Conservation (phyloP, 768 basidiomycete species). For the Serendipita vermifera region DNA sequence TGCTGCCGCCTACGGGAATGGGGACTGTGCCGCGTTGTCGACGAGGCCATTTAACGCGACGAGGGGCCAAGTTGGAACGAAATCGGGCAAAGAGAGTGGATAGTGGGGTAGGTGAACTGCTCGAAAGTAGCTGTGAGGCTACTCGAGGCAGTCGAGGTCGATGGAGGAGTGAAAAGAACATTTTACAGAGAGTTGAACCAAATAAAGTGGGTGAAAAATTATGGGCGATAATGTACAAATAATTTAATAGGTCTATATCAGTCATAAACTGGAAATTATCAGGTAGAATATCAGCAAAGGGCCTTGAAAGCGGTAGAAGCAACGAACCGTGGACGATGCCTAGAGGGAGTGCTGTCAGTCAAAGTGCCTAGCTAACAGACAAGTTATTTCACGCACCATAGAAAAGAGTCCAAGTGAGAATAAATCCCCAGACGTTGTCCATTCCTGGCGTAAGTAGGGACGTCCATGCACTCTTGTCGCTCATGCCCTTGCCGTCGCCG, state of each 20-base stretch:
- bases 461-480: constrained; percentile 39
- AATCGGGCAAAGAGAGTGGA: constrained; percentile 8
- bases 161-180: constrained; percentile 14
- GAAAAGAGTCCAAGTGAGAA: constrained; percentile 88
- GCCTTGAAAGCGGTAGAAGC: background rate
- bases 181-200: constrained; percentile 4
- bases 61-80: constrained; percentile 64
- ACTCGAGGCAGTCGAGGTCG: too few species aligned
- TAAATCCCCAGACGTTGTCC: constrained; percentile 82
- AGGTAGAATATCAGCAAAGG: background rate
- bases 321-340: constrained; percentile 8
- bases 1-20: constrained; percentile 79
- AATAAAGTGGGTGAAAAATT: constrained; percentile 2
- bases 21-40: constrained; percentile 84
- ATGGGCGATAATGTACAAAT: too few species aligned
- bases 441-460: constrained; percentile 75
- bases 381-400: constrained; percentile 46
- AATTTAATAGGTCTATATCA: background rate
- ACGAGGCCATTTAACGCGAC: constrained; percentile 69
- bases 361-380: background rate
- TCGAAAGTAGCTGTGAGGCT: too few species aligned
- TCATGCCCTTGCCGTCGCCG: background rate
- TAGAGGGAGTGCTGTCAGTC: background rate
- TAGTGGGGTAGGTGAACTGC: too few species aligned
- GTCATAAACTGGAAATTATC: background rate